Evolutionary conservation across 2,329 filamentous ascomycete genomes (phyloP).

Genomic region (Metarhizium anisopliae): DNA sequence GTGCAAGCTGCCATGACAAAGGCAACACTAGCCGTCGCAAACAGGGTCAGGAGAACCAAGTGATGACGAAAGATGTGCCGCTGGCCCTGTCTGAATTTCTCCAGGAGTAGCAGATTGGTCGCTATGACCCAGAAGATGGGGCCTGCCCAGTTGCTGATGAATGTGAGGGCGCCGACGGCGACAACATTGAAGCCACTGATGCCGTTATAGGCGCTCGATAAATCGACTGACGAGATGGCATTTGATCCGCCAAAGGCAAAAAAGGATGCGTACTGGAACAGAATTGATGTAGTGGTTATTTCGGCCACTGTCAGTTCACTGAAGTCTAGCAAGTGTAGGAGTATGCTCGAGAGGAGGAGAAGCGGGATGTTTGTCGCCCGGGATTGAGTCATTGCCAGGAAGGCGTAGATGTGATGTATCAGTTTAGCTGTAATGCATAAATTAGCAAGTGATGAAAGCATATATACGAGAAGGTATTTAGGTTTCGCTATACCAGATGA

Average conservation of each 20-base stretch:
- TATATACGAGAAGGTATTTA: background rate
- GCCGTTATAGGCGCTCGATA: slow-evolving; percentile 93
- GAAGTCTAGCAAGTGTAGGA: slow-evolving; percentile 40
- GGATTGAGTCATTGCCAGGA: slow-evolving; percentile 82
- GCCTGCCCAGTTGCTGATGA: slow-evolving; percentile 84
- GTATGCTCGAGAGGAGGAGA: slow-evolving; percentile 63
- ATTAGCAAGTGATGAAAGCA: background rate
- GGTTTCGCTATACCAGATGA: slow-evolving; percentile 18
- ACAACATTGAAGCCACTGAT: slow-evolving; percentile 69
- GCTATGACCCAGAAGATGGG: slow-evolving; percentile 79
- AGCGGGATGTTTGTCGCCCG: slow-evolving; percentile 78
- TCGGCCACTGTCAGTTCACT: slow-evolving; percentile 44
- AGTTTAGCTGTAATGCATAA: slow-evolving; percentile 22
- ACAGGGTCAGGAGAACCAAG: slow-evolving; percentile 58
- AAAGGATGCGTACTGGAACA: slow-evolving; percentile 76
- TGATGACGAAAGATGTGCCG: slow-evolving; percentile 38
- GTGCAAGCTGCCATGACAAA: slow-evolving; percentile 88
- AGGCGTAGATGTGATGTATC: slow-evolving; percentile 61
- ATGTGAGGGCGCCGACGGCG: slow-evolving; percentile 77
- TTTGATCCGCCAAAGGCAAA: slow-evolving; percentile 89
- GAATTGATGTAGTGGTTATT: slow-evolving; percentile 59
- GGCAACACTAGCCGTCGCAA: slow-evolving; percentile 53
- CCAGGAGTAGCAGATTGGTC: slow-evolving; percentile 49
- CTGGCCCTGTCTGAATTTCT: slow-evolving; percentile 17
- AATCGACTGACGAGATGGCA: slow-evolving; percentile 88